phyloP scores from a whole-genome alignment of 148 eudicot species.

The Rheum nobile region DNA sequence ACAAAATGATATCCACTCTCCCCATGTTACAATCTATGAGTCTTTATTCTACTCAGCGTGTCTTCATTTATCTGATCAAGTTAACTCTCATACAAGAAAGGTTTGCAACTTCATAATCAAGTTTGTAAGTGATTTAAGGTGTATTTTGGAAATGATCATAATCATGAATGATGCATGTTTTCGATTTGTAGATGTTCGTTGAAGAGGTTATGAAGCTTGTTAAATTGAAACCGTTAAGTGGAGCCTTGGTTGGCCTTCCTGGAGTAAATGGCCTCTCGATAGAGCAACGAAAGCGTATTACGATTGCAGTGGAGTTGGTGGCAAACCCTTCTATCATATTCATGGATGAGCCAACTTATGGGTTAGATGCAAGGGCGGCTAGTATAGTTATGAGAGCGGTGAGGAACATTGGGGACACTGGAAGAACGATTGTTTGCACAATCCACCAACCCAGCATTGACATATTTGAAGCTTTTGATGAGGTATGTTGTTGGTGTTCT shows the following conservation, averaged over 20 bases:
- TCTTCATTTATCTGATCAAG: conserved; percentile 54
- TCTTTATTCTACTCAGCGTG: conserved; percentile 72
- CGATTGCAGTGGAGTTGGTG: conserved; percentile 74
- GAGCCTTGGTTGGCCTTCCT: conserved; percentile 56
- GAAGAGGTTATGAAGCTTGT: conserved; percentile 58
- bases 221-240: too few species aligned
- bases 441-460: conserved; percentile 86
- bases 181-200: conserved; percentile 58
- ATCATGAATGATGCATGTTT: too few species aligned
- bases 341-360: conserved; percentile 92
- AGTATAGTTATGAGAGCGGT: conserved; percentile 84
- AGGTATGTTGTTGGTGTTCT: too few species aligned
- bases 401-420: conserved; percentile 73
- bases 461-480: conserved; percentile 27
- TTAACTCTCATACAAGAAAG: too few species aligned
- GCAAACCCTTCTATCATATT: conserved; percentile 81
- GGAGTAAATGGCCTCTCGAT: conserved; percentile 70
- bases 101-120: too few species aligned
- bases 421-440: conserved; percentile 83
- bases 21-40: conserved; percentile 68
- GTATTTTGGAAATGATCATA: too few species aligned
- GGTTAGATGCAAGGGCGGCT: conserved; percentile 82
- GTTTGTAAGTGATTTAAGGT: too few species aligned
- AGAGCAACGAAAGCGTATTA: conserved; percentile 66
- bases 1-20: conserved; percentile 85